Base-by-base conservation (phyloP, 495 filamentous ascomycete genomes). In the Trichoderma parareesei region DNA sequence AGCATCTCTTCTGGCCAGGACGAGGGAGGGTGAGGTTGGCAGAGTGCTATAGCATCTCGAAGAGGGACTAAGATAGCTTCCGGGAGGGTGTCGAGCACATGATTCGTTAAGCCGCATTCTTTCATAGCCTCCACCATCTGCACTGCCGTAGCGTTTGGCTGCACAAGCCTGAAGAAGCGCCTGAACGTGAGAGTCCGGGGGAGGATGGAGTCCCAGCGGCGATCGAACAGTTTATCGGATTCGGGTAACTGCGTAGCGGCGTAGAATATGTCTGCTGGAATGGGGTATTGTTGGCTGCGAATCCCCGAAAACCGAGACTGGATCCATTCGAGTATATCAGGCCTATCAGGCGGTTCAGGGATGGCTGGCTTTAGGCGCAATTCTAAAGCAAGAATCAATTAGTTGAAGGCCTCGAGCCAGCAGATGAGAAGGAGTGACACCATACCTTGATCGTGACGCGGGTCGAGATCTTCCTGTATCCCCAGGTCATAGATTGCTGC, bases 41-140 rank as follows among this genome's bases (percentile, higher is more conserved):
- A 96, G 64, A 84, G 81, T 35, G 87, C 82, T 40, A 98, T 91
- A n/a, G 87, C 84, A 73, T 96, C 91, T 72, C 88, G 88, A 27
- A 98, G 79, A 0, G 90, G 89, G 1, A 87, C 85, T 53, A 87
- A 82, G 14, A 97, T 78, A 42, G 89, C 87, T 75, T 95, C 90
- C 5, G 95, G 95, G 9, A 98, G 76, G 5, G 88, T 91, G 66
- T 96, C 93, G 35, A 93, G 75, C 59, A 89, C 75, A 20, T 76
- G 70, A 9, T 72, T 72, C 18, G 78, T 81, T 66, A 91, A 79
- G 11, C 84, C 85, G 61, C 82, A 81, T 13, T 81, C 71, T 63
- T 85, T 78, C 78, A 93, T 86, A 37, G 81, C 77, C 53, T 87
- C 82, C 27, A 89, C 84, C 53, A 85, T 76, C 66, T 84, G 72